Conservation (phyloP, 129 eudicot genomes). For the Flaveria trinervia region DNA sequence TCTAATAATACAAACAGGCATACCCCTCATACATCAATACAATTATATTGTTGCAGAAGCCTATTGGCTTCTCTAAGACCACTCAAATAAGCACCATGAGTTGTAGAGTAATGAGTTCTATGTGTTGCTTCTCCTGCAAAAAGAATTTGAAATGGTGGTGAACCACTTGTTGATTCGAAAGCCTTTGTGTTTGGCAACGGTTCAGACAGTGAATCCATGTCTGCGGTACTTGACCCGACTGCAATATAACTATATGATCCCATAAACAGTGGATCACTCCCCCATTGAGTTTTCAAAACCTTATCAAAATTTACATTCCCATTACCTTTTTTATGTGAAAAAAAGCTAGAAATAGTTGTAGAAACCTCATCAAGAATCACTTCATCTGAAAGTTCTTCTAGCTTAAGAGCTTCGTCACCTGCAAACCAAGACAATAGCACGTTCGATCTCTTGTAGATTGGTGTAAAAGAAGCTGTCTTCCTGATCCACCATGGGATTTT, state of each 20-base stretch:
- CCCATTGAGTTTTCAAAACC: slow-evolving; percentile 77
- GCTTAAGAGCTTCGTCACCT: slow-evolving; percentile 75
- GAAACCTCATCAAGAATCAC: slow-evolving; percentile 64
- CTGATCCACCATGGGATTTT: slow-evolving; percentile 88
- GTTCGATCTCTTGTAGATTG: slow-evolving; percentile 59
- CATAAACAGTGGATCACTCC: slow-evolving; percentile 79
- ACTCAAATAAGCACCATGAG: slow-evolving; percentile 95
- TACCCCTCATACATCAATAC: slow-evolving; percentile 38
- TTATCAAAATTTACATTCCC: slow-evolving; percentile 37
- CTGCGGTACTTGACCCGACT: slow-evolving; percentile 76
- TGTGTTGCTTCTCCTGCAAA: slow-evolving; percentile 98
- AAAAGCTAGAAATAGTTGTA: slow-evolving; percentile 60
- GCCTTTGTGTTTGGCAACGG: slow-evolving; percentile 56
- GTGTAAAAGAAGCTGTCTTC: slow-evolving; percentile 57
- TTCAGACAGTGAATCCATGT: slow-evolving; percentile 67
- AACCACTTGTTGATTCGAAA: slow-evolving; percentile 18
- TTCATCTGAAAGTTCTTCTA: slow-evolving; percentile 60
- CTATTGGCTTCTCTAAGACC: slow-evolving; percentile 95
- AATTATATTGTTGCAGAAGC: slow-evolving; percentile 76
- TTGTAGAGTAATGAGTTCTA: slow-evolving; percentile 86
- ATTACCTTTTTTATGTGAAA: slow-evolving; percentile 27
- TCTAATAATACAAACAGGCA: slow-evolving; percentile 35
- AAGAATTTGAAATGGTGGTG: slow-evolving; percentile 62
- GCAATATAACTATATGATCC: slow-evolving; percentile 92
- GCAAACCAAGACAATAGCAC: slow-evolving; percentile 81